phyloP scores from a whole-genome alignment of 2,329 filamentous ascomycete species.

The Penicillium corylophilum region DNA sequence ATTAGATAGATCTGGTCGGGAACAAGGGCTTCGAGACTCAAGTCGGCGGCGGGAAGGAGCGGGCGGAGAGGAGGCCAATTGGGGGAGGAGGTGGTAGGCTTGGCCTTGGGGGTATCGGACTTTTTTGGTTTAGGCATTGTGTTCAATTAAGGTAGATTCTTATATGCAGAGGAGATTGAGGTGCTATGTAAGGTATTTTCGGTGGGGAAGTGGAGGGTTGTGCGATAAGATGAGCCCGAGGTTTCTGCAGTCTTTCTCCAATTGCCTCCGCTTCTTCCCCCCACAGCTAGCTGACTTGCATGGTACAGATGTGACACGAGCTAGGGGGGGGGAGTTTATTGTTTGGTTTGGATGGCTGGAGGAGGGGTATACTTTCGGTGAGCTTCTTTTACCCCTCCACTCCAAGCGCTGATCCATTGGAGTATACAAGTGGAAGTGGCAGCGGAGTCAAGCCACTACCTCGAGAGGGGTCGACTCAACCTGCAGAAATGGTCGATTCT shows the following conservation, averaged over 20 bases:
- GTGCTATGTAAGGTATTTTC: not conserved
- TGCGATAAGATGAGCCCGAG: conserved; percentile 1
- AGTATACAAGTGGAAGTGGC: conserved; percentile 5
- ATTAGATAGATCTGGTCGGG: conserved; percentile 70
- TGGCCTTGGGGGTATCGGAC: not conserved
- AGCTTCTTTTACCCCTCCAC: not conserved
- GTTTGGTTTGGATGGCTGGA: not conserved
- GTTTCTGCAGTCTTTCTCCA: not conserved
- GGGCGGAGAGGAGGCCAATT: conserved; percentile 74
- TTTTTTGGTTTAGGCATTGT: conserved; percentile 13
- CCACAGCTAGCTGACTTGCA: conserved; percentile 10
- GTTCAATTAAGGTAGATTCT: not conserved
- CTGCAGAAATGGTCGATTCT: not conserved
- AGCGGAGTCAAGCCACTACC: conserved; percentile 16
- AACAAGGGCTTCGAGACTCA: conserved; percentile 60
- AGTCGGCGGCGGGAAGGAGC: conserved; percentile 63
- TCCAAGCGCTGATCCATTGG: not conserved
- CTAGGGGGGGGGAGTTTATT: not conserved
- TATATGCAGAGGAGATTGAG: not conserved
- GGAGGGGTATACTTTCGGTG: not conserved
- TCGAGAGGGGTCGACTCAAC: conserved; percentile 18
- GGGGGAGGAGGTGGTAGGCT: conserved; percentile 36
- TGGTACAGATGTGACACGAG: not conserved
- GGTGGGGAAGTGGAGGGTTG: conserved; percentile 1
- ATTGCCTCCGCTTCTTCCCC: conserved; percentile 15